Conservation (phyloP, 495 filamentous ascomycete species). For the Aspergillus sclerotioniger region DNA sequence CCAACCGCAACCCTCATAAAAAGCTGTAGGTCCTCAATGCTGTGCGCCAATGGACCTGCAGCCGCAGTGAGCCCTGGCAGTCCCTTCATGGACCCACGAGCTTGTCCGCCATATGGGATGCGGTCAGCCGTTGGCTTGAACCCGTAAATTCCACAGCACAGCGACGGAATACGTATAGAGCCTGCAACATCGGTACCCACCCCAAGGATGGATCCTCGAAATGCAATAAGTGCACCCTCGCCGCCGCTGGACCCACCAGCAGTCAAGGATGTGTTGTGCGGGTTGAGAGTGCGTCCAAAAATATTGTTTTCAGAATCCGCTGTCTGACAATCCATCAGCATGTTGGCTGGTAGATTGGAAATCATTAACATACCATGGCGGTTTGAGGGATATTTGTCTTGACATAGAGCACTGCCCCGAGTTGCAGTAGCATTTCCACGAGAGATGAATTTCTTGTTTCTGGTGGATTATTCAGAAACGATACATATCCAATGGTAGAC, state of each 20-base stretch:
- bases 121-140: slow-evolving; percentile 57
- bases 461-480: slow-evolving; percentile 52
- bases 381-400: slow-evolving; percentile 62
- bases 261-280: slow-evolving; percentile 50
- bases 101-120: slow-evolving; percentile 42
- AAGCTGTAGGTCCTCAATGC: slow-evolving; percentile 30
- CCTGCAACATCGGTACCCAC: slow-evolving; percentile 67
- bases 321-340: slow-evolving; percentile 43
- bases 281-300: slow-evolving; percentile 52
- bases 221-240: slow-evolving; percentile 59
- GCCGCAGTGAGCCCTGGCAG: slow-evolving; percentile 38
- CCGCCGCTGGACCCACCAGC: slow-evolving; percentile 62
- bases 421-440: slow-evolving; percentile 28
- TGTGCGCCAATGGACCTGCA: slow-evolving; percentile 43
- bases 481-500: slow-evolving; percentile 32
- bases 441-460: slow-evolving; percentile 40
- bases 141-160: slow-evolving; percentile 60
- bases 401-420: slow-evolving; percentile 53
- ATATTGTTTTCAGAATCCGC: slow-evolving; percentile 37
- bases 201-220: slow-evolving; percentile 58
- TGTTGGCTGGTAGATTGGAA: not conserved
- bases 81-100: slow-evolving; percentile 40
- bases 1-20: slow-evolving; percentile 21
- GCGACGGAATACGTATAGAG: slow-evolving; percentile 60
- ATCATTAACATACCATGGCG: slow-evolving; percentile 29